Percentiles rank a stretch among this genome's conserved stretches.
Conservation (phyloP, 2,329 filamentous ascomycete species). For the Zelopaecilomyces penicillatus region DNA sequence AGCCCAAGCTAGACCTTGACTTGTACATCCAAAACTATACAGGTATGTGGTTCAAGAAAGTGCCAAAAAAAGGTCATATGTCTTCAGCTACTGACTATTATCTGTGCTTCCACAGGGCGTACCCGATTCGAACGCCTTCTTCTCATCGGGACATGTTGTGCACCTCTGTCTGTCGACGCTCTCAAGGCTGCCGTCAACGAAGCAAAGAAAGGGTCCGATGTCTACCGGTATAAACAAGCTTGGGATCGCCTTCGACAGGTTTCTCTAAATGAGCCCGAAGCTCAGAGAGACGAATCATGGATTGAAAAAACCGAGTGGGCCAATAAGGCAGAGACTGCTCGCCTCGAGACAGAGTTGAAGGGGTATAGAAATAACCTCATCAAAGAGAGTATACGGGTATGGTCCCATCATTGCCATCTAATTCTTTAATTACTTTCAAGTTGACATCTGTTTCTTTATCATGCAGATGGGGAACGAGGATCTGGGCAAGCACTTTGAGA, state of each 20-base stretch:
- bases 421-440: not conserved
- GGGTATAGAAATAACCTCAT: conserved; percentile 95
- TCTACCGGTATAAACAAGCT: conserved; percentile 60
- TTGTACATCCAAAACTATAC: conserved; percentile 84
- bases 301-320: conserved; percentile 56
- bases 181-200: conserved; percentile 68
- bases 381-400: conserved; percentile 88
- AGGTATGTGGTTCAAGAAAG: conserved; percentile 41
- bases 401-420: not conserved
- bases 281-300: conserved; percentile 64
- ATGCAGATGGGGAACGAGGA: conserved; percentile 88
- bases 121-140: conserved; percentile 74
- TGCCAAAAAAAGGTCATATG: not conserved
- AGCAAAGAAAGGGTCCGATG: conserved; percentile 68
- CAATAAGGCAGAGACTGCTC: conserved; percentile 61
- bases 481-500: conserved; percentile 73
- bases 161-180: conserved; percentile 68
- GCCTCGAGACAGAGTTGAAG: conserved; percentile 78
- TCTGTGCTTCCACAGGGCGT: conserved; percentile 46
- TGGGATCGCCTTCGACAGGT: conserved; percentile 56
- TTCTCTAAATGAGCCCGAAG: conserved; percentile 60
- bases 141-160: conserved; percentile 71
- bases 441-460: not conserved
- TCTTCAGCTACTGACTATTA: not conserved
- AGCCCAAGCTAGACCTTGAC: conserved; percentile 85